Percentiles rank a stretch among this genome's conserved stretches.
phyloP scores from a whole-genome alignment of 257 asterid genomes.

The Jacaranda copaia region DNA sequence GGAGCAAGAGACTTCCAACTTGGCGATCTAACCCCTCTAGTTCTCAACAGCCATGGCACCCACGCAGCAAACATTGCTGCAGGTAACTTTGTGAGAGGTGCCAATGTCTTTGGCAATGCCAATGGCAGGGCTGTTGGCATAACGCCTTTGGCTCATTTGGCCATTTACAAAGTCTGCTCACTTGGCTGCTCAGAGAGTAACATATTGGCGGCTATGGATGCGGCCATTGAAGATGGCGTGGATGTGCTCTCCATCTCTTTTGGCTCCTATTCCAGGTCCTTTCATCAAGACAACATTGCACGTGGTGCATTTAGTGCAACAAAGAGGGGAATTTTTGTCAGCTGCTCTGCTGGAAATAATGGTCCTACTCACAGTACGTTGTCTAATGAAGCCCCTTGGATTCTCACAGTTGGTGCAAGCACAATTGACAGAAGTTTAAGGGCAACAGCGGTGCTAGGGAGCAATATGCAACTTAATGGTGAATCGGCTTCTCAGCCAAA shows the following conservation, averaged over 20 bases:
- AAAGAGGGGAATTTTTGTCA: slow-evolving; percentile 55
- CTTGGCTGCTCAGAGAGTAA: slow-evolving; percentile 37
- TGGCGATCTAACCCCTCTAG: slow-evolving; percentile 25
- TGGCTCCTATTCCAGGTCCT: neutral
- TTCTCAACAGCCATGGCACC: slow-evolving; percentile 55
- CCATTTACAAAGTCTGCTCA: slow-evolving; percentile 52
- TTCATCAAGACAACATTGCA: slow-evolving; percentile 35
- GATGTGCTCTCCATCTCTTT: slow-evolving; percentile 49
- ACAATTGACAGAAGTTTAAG: slow-evolving; percentile 47
- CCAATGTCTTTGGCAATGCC: slow-evolving; percentile 55
- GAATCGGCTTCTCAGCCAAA: slow-evolving; percentile 51
- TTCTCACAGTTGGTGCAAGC: slow-evolving; percentile 64
- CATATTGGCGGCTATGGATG: slow-evolving; percentile 54
- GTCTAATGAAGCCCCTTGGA: slow-evolving; percentile 56
- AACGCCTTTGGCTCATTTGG: slow-evolving; percentile 67
- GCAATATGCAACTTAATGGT: slow-evolving; percentile 36
- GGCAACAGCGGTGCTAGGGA: slow-evolving; percentile 50
- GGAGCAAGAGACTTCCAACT: slow-evolving; percentile 46
- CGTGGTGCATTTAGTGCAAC: slow-evolving; percentile 52
- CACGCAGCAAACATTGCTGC: slow-evolving; percentile 65
- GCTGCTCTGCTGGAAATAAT: slow-evolving; percentile 44
- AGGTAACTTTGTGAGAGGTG: slow-evolving; percentile 56
- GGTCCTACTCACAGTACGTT: slow-evolving; percentile 31
- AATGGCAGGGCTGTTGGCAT: slow-evolving; percentile 61
- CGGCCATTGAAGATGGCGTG: slow-evolving; percentile 54